Conservation (phyloP, 768 basidiomycete species). For the Inosperma sp. region DNA sequence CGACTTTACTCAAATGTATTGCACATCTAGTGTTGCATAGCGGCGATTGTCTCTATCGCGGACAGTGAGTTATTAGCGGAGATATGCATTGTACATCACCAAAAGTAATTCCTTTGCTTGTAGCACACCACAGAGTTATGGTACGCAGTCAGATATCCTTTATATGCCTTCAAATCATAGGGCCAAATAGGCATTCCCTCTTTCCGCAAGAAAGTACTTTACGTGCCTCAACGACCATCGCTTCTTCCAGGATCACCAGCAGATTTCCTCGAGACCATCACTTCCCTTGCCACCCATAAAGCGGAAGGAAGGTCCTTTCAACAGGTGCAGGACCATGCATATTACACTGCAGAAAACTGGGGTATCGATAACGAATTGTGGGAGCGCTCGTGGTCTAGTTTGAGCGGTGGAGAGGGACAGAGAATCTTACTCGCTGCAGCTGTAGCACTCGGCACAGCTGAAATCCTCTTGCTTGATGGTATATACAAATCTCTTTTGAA, state of each 20-base stretch:
- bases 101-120: not conserved
- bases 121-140: constrained; percentile 49
- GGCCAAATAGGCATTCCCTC: constrained; percentile 52
- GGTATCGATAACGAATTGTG: constrained; percentile 65
- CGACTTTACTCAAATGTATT: constrained; percentile 79
- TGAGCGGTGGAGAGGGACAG: constrained; percentile 87
- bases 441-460: constrained; percentile 66
- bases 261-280: constrained; percentile 60
- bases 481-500: constrained; percentile 18
- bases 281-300: constrained; percentile 47
- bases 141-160: constrained; percentile 18
- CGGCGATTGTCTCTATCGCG: constrained; percentile 60
- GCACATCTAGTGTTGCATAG: constrained; percentile 72
- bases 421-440: constrained; percentile 76
- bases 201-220: constrained; percentile 76
- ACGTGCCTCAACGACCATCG: constrained; percentile 86
- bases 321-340: constrained; percentile 40
- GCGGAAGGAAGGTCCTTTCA: too few species aligned
- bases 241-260: constrained; percentile 78
- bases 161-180: not conserved
- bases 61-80: constrained; percentile 44
- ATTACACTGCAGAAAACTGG: constrained; percentile 60
- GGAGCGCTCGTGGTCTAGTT: constrained; percentile 71
- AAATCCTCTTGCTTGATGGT: constrained; percentile 81
- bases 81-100: not conserved